Evolutionary conservation across 176 grass and related monocot genomes (phyloP).

Genomic region (Phoenix roebelenii): DNA sequence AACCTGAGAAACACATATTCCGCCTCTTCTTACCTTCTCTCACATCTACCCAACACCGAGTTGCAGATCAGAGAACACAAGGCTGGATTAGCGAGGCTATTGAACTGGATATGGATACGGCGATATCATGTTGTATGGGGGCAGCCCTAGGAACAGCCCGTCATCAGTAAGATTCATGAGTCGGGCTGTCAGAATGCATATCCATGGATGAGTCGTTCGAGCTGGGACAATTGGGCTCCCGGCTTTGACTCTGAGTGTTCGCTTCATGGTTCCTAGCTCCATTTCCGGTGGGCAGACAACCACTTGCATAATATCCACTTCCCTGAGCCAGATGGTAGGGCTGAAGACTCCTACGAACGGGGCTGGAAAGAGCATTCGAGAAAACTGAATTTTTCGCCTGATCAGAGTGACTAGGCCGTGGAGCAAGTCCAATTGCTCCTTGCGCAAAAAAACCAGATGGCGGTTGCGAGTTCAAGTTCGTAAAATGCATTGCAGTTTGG

Average conservation of each 20-base stretch:
- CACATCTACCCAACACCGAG: too few relatives aligned
- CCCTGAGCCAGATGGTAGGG: conserved; percentile 52
- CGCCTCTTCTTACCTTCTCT: too few relatives aligned
- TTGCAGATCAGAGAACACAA: too few relatives aligned
- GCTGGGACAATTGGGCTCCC: conserved; percentile 44
- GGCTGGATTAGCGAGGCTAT: too few relatives aligned
- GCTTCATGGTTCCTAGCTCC: conserved; percentile 39
- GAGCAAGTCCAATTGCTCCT: conserved; percentile 18
- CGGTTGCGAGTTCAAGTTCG: conserved; percentile 32
- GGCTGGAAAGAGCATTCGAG: conserved; percentile 65
- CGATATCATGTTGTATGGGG: too few relatives aligned
- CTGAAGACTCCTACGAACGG: conserved; percentile 49
- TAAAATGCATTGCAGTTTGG: conserved; percentile 29
- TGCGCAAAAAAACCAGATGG: conserved; percentile 22
- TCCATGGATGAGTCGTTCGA: conserved; percentile 78
- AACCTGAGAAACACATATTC: too few relatives aligned
- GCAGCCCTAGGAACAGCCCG: too few relatives aligned
- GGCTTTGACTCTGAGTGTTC: conserved; percentile 34
- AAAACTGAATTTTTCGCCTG: conserved; percentile 66
- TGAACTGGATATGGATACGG: too few relatives aligned
- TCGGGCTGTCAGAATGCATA: conserved; percentile 55
- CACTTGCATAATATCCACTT: conserved; percentile 1
- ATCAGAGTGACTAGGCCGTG: conserved; percentile 27
- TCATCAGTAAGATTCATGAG: conserved; percentile 14
- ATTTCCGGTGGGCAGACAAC: conserved; percentile 22